Conservation (phyloP, 2,329 filamentous ascomycete species). For the Epichloe coenophiala region DNA sequence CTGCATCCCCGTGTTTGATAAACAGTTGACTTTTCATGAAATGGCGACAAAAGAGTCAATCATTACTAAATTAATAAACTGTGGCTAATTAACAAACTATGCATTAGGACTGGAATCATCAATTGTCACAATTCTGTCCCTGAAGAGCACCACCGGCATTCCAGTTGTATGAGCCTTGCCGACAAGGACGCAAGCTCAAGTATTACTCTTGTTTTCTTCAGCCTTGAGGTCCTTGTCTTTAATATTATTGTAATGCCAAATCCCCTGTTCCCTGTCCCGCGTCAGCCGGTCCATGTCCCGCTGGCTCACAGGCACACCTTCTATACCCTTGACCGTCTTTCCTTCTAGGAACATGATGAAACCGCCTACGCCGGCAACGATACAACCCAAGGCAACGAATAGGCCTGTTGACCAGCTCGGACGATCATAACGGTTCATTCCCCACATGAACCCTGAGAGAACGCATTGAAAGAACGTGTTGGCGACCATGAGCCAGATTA, state of each 20-base stretch:
- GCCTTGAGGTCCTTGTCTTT: slow-evolving; percentile 20
- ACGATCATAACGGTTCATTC: slow-evolving; percentile 56
- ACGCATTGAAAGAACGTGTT: slow-evolving; percentile 68
- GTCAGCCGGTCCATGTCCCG: slow-evolving; percentile 37
- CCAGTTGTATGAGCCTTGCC: background rate
- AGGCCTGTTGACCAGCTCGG: slow-evolving; percentile 69
- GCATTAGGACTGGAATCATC: too few relatives aligned
- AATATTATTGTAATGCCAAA: slow-evolving; percentile 38
- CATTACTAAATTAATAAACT: too few relatives aligned
- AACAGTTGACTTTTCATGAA: too few relatives aligned
- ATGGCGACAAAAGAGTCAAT: too few relatives aligned
- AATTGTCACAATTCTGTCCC: too few relatives aligned
- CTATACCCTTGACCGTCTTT: slow-evolving; percentile 55
- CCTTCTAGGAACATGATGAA: slow-evolving; percentile 59
- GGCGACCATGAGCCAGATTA: slow-evolving; percentile 64
- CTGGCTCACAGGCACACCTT: slow-evolving; percentile 53
- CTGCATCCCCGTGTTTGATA: too few relatives aligned
- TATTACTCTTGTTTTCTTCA: slow-evolving; percentile 2
- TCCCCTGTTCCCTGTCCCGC: slow-evolving; percentile 38
- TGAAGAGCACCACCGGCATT: too few relatives aligned
- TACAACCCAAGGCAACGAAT: slow-evolving; percentile 62
- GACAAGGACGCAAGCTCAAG: background rate
- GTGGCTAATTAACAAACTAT: too few relatives aligned
- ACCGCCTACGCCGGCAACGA: slow-evolving; percentile 55
- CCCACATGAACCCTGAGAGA: slow-evolving; percentile 75